Percentiles rank a stretch among this genome's conserved stretches.
Conservation (phyloP, 2,329 filamentous ascomycete species). For the Diplodia sapinea region DNA sequence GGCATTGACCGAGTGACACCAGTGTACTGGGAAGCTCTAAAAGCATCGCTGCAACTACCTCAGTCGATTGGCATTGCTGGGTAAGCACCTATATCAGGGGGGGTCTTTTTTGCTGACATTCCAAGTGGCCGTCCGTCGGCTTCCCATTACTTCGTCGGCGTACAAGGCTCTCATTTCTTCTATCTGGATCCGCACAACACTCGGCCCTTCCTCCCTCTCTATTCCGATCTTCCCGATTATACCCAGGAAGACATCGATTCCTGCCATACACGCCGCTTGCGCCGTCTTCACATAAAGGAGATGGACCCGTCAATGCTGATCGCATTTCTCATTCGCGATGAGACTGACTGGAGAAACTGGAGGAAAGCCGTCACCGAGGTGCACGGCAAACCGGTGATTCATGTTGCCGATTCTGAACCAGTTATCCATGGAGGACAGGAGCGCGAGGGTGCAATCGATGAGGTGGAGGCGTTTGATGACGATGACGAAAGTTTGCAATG, state of each 20-base stretch:
- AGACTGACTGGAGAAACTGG: constrained; percentile 86
- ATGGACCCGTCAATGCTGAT: constrained; percentile 99
- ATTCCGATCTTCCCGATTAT: constrained; percentile 63
- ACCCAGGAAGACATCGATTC: constrained; percentile 75
- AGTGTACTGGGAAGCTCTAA: constrained; percentile 94
- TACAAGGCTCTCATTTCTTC: constrained; percentile 80
- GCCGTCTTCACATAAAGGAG: constrained; percentile 81
- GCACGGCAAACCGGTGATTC: constrained; percentile 78
- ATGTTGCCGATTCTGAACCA: constrained; percentile 76
- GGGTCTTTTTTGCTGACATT: constrained; percentile 23
- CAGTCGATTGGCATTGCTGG: constrained; percentile 97
- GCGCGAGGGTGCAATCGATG: constrained; percentile 77
- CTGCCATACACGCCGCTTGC: constrained; percentile 85
- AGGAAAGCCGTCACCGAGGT: constrained; percentile 74
- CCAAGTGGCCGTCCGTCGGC: constrained; percentile 86
- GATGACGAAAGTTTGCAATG: constrained; percentile 43
- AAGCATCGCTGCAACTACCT: constrained; percentile 79
- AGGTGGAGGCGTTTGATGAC: constrained; percentile 88
- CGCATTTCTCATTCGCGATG: constrained; percentile 82
- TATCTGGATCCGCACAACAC: constrained; percentile 95
- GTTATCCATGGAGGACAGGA: constrained; percentile 59
- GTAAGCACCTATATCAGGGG: constrained; percentile 57
- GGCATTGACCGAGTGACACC: constrained; percentile 94
- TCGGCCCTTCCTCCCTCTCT: constrained; percentile 73
- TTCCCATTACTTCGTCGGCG: constrained; percentile 77